A percentile compares a stretch with the other conserved stretches of the same genome.
Conservation (phyloP, 225 moss, liverwort and hornwort species). For the Sphagnum contortum region DNA sequence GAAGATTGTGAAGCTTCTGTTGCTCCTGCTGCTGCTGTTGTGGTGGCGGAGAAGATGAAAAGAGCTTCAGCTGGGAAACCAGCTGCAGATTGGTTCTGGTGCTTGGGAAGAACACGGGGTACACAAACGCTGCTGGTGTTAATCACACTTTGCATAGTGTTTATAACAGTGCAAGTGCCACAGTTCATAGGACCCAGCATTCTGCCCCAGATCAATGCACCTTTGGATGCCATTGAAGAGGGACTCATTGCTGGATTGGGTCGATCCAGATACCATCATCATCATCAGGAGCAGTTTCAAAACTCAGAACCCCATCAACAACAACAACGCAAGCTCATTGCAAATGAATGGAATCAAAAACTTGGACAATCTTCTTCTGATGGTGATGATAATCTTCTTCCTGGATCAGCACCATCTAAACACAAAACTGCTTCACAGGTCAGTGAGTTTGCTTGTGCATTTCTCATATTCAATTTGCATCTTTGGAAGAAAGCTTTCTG, state of each 20-base stretch:
- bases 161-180: conserved; percentile 29
- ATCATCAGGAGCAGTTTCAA: conserved; percentile 16
- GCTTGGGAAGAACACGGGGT: conserved; percentile 15
- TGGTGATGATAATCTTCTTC: conserved; percentile 3
- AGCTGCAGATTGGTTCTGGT: no score
- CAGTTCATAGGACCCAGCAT: conserved; percentile 29
- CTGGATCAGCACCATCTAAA: no score
- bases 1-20: no score
- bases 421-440: no score
- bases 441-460: no score
- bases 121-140: conserved; percentile 16
- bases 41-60: no score
- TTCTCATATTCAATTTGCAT: no score
- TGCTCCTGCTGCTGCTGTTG: no score
- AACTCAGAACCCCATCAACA: conserved; percentile 6
- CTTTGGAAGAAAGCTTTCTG: no score
- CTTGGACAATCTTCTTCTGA: conserved; percentile 22
- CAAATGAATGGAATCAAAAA: conserved; percentile 10
- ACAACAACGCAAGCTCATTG: conserved; percentile 2
- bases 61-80: no score
- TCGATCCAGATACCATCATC: not conserved
- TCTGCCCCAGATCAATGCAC: conserved; percentile 27
- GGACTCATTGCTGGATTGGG: conserved; percentile 12
- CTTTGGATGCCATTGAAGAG: conserved; percentile 24
- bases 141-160: conserved; percentile 16